These are phyloP conservation scores for Boletus albobrunnescens DNA, from an alignment of 1,284 basidiomycete species.

Conservation along the genomic window DNA sequence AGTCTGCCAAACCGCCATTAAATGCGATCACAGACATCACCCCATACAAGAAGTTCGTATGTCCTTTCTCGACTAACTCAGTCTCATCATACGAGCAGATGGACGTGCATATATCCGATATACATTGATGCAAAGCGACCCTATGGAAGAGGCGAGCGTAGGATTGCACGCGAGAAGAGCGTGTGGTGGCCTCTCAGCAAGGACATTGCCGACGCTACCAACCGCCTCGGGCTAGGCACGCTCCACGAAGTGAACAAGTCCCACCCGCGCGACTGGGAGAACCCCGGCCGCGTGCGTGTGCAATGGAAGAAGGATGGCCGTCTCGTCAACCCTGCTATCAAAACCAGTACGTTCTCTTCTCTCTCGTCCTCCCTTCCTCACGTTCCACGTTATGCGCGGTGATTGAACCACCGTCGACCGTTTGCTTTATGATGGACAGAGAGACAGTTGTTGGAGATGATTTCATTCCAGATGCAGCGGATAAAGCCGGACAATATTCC, in stretches of 20 bases:
- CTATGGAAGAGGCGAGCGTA: conserved; percentile 76
- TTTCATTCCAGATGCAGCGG: conserved; percentile 72
- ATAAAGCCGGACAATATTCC: conserved; percentile 71
- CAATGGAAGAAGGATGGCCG: conserved; percentile 83
- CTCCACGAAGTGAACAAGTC: conserved; percentile 86
- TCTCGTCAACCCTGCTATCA: conserved; percentile 67
- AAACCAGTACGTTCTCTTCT: conserved; percentile 63
- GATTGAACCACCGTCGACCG: neutral
- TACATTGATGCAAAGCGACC: conserved; percentile 95
- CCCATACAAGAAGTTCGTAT: conserved; percentile 70
- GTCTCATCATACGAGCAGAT: conserved; percentile 46
- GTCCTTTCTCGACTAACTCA: neutral
- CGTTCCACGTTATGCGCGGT: neutral
- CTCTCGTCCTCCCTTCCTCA: conserved; percentile 1
- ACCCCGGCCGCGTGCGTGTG: conserved; percentile 89
- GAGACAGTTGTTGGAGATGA: conserved; percentile 76
- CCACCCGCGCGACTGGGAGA: conserved; percentile 96
- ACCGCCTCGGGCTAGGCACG: conserved; percentile 70
- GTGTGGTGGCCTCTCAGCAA: conserved; percentile 95
- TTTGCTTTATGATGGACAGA: conserved; percentile 44
- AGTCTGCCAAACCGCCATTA: conserved; percentile 23
- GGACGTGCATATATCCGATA: conserved; percentile 94
- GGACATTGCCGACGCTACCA: conserved; percentile 84
- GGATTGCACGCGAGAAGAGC: conserved; percentile 74
- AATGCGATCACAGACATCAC: conserved; percentile 65